A percentile compares a stretch with the other conserved stretches of the same genome.
phyloP scores from a whole-genome alignment of 768 basidiomycete genomes.

The Amanita exitialis region DNA sequence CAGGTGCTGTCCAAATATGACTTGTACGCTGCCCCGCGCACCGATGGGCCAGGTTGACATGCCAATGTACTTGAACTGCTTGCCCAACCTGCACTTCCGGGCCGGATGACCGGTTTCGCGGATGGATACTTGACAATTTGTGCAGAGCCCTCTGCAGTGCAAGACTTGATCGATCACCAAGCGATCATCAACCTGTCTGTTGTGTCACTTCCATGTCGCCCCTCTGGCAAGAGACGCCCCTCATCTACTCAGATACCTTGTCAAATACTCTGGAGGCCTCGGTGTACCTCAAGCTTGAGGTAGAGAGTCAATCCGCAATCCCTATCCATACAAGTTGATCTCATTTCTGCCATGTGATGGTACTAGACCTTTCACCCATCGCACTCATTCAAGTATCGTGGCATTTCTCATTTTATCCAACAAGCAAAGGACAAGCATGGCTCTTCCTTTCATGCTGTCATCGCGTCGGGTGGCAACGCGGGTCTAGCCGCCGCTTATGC shows the following conservation, averaged over 20 bases:
- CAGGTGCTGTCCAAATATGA: too few species aligned
- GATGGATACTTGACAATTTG: too few species aligned
- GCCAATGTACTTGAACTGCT: too few species aligned
- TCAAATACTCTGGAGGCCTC: slow-evolving; percentile 40
- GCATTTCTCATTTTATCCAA: slow-evolving; percentile 53
- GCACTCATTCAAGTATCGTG: slow-evolving; percentile 71
- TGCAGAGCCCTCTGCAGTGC: too few species aligned
- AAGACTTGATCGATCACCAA: too few species aligned
- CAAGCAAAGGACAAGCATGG: slow-evolving; percentile 42
- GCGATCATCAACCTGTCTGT: too few species aligned
- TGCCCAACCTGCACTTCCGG: too few species aligned
- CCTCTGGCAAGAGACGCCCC: slow-evolving; percentile 55
- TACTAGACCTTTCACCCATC: slow-evolving; percentile 59
- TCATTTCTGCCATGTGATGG: neutral
- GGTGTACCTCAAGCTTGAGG: slow-evolving; percentile 69
- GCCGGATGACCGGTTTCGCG: too few species aligned
- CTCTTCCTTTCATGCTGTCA: slow-evolving; percentile 45
- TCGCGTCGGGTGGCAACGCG: slow-evolving; percentile 79
- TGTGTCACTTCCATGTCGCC: neutral
- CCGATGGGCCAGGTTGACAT: too few species aligned
- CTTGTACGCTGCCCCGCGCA: too few species aligned
- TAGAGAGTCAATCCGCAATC: slow-evolving; percentile 15
- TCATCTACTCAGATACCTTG: slow-evolving; percentile 49
- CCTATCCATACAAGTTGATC: neutral
- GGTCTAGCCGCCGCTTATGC: slow-evolving; percentile 62